phyloP scores from a whole-genome alignment of 2,329 filamentous ascomycete species.

The Grosmannia clavigera region DNA sequence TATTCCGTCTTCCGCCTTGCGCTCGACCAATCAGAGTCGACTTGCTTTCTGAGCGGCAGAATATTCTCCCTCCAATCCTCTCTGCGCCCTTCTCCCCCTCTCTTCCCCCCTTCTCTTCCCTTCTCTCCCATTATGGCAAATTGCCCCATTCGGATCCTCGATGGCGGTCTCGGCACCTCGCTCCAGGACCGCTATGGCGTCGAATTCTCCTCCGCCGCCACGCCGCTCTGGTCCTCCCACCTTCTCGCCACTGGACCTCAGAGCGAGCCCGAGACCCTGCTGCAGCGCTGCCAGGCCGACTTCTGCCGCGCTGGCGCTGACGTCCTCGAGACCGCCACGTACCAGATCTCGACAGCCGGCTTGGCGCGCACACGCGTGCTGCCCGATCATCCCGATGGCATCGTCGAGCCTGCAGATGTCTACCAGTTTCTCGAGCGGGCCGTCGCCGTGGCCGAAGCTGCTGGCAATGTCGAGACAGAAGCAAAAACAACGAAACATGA shows the following conservation, averaged over 20 bases:
- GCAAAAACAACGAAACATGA: background rate
- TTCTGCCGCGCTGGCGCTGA: constrained; percentile 47
- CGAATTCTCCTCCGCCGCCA: constrained; percentile 36
- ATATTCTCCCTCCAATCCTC: too few relatives aligned
- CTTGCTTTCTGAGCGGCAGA: too few relatives aligned
- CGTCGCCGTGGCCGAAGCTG: constrained; percentile 28
- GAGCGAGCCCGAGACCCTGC: constrained; percentile 29
- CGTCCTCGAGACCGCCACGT: constrained; percentile 54
- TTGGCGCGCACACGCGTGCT: constrained; percentile 37
- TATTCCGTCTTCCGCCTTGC: too few relatives aligned
- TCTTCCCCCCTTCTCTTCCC: too few relatives aligned
- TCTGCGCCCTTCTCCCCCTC: too few relatives aligned
- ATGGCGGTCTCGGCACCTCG: constrained; percentile 56
- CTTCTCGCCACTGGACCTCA: constrained; percentile 39
- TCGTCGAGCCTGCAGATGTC: constrained; percentile 24
- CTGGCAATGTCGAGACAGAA: constrained; percentile 7
- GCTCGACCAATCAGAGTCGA: background rate
- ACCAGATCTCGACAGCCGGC: constrained; percentile 47
- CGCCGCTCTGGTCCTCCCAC: constrained; percentile 57
- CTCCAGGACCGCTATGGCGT: constrained; percentile 45
- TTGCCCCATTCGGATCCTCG: constrained; percentile 30
- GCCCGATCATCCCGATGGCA: constrained; percentile 27
- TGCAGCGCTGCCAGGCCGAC: constrained; percentile 37
- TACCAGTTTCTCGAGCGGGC: constrained; percentile 30
- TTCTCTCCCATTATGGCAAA: background rate